Evolutionary conservation across 129 eudicot species (phyloP).

Genomic region (Arctium lappa): DNA sequence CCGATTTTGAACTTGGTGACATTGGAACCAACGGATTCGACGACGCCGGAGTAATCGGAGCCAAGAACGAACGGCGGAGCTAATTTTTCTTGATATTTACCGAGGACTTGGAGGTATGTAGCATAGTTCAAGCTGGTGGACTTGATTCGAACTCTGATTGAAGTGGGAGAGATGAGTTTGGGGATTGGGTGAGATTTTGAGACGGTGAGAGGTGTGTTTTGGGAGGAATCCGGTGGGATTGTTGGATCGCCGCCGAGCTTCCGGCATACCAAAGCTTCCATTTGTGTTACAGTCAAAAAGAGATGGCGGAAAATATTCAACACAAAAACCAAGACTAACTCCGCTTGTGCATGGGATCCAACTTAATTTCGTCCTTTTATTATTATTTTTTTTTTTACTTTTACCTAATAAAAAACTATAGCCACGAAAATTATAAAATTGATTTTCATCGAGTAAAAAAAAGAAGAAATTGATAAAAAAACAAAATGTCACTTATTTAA

Average conservation of each 20-base stretch:
- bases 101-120: slow-evolving; percentile 71
- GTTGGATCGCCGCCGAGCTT: slow-evolving; percentile 96
- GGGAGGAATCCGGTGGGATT: slow-evolving; percentile 34
- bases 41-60: slow-evolving; percentile 84
- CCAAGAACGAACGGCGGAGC: slow-evolving; percentile 74
- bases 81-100: slow-evolving; percentile 86
- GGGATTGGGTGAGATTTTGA: slow-evolving; percentile 68
- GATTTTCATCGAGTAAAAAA: no score
- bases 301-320: neutral
- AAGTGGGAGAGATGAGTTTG: slow-evolving; percentile 47
- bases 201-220: slow-evolving; percentile 45
- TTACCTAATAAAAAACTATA: no score
- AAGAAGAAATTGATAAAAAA: no score
- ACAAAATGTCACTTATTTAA: no score
- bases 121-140: slow-evolving; percentile 86
- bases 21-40: slow-evolving; percentile 51
- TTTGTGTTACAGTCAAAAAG: slow-evolving; percentile 12
- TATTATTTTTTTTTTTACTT: no score
- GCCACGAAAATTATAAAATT: no score
- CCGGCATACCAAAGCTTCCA: slow-evolving; percentile 83
- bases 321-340: neutral
- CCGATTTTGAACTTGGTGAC: slow-evolving; percentile 75
- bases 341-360: no score
- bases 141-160: slow-evolving; percentile 56
- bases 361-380: no score